Percentiles rank a stretch among this genome's conserved stretches.
Conservation (phyloP, 345 rosid genomes). For the Physaria fendleri region DNA sequence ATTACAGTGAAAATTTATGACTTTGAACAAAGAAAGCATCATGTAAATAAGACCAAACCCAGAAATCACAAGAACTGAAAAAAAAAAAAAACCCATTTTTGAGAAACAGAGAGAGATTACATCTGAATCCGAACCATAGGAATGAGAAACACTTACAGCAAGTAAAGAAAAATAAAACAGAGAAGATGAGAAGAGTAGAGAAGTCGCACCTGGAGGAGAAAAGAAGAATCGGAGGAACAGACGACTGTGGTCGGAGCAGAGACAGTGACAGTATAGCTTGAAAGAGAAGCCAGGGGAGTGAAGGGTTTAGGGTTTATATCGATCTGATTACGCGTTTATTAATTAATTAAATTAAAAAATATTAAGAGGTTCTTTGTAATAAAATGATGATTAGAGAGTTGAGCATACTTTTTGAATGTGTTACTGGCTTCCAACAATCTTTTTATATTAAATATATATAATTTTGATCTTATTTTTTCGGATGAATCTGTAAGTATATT, state of each 20-base stretch:
- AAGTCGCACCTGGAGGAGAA: neutral
- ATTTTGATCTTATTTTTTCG: neutral
- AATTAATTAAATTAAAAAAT: neutral
- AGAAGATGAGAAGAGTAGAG: neutral
- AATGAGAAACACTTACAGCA: neutral
- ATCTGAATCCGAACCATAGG: neutral
- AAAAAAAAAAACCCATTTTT: constrained; percentile 1
- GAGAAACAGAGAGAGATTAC: neutral
- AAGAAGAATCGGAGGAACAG: constrained; percentile 5
- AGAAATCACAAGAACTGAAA: neutral
- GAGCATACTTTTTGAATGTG: too few species aligned
- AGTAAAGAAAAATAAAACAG: neutral
- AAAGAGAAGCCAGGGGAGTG: constrained; percentile 17
- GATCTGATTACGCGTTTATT: constrained; percentile 5
- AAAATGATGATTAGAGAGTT: too few species aligned
- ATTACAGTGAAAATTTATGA: neutral
- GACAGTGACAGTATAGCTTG: constrained; percentile 12
- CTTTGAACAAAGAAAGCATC: neutral
- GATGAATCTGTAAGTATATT: too few species aligned
- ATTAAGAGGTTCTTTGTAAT: neutral
- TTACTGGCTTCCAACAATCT: too few species aligned
- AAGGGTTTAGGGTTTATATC: constrained; percentile 11
- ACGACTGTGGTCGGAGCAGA: constrained; percentile 3
- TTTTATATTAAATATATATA: neutral
- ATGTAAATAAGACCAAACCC: constrained; percentile 6